Conservation (phyloP, 805 yeast genomes). For the Naumovozyma baii region DNA sequence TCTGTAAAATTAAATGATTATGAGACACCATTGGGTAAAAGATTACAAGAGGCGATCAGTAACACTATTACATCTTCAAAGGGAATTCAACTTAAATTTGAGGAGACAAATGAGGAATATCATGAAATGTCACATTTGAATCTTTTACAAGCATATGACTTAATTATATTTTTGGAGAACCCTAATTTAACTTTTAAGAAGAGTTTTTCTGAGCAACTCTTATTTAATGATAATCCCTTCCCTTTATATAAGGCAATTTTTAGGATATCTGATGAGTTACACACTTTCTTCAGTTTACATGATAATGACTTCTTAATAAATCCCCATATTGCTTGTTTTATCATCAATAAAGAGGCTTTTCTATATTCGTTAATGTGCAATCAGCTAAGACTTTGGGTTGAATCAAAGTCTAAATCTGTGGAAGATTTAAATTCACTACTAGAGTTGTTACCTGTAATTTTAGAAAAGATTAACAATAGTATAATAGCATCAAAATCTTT, state of each 20-base stretch:
- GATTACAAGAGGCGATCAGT: slow-evolving; percentile 1
- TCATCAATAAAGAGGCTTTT: slow-evolving; percentile 40
- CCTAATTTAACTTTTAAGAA: slow-evolving; percentile 54
- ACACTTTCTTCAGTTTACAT: slow-evolving; percentile 14
- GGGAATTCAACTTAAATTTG: slow-evolving; percentile 2
- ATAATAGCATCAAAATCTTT: slow-evolving; percentile 11
- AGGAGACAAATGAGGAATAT: slow-evolving; percentile 7
- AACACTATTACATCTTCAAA: slow-evolving; percentile 2
- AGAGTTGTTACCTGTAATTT: slow-evolving; percentile 35
- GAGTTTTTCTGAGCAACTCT: slow-evolving; percentile 50
- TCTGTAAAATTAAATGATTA: slow-evolving; percentile 8
- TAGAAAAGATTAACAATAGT: slow-evolving; percentile 24
- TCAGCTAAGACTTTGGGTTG: slow-evolving; percentile 55
- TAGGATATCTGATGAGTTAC: slow-evolving; percentile 25
- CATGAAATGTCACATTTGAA: slow-evolving; percentile 9
- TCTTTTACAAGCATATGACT: slow-evolving; percentile 43
- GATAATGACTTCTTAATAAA: slow-evolving; percentile 14
- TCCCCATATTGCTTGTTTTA: slow-evolving; percentile 30
- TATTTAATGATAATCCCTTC: slow-evolving; percentile 46
- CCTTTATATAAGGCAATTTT: slow-evolving; percentile 38
- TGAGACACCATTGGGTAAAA: slow-evolving; percentile 5
- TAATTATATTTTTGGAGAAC: slow-evolving; percentile 45
- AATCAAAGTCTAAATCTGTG: slow-evolving; percentile 40
- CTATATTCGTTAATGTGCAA: slow-evolving; percentile 48
- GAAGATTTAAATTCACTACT: slow-evolving; percentile 44